Percentiles rank a stretch among this genome's conserved stretches.
These are phyloP conservation scores for Penicillium argentinense DNA, from an alignment of 495 filamentous ascomycete genomes.

Conservation along the genomic window DNA sequence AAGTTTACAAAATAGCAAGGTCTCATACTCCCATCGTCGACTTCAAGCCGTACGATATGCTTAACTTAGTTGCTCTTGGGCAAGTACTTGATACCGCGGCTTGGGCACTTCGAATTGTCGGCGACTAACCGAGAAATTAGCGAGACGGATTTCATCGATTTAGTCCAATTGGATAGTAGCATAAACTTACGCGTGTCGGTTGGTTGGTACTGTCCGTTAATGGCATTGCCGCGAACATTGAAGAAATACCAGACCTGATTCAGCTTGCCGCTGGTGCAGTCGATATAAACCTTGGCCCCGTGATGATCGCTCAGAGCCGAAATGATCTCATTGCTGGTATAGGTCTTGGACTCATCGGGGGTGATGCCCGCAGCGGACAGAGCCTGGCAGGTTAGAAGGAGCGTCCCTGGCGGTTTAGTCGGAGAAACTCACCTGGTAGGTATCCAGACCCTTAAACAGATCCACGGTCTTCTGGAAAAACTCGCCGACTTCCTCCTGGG, in stretches of 20 bases:
- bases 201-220: conserved; percentile 67
- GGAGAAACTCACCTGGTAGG: conserved; percentile 48
- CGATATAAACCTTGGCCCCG: conserved; percentile 58
- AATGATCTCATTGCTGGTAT: conserved; percentile 60
- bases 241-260: conserved; percentile 78
- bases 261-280: conserved; percentile 57
- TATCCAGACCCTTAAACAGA: conserved; percentile 62
- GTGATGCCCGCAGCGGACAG: conserved; percentile 63
- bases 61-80: conserved; percentile 42
- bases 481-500: conserved; percentile 59
- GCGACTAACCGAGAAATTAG: too few species aligned
- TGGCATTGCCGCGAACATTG: conserved; percentile 69
- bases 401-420: conserved; percentile 31
- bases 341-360: conserved; percentile 59
- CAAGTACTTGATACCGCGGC: conserved; percentile 58
- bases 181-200: conserved; percentile 44
- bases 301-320: conserved; percentile 57
- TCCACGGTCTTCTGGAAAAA: conserved; percentile 57
- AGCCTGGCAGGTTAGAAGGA: conserved; percentile 43
- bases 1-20: background rate
- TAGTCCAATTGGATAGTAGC: too few species aligned
- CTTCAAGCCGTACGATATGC: too few species aligned
- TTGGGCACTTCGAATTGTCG: conserved; percentile 56
- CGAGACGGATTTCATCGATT: too few species aligned
- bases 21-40: background rate